Percentiles rank a stretch among this genome's conserved stretches.
phyloP scores from a whole-genome alignment of 805 yeast species.

The Komagataella ulmi region DNA sequence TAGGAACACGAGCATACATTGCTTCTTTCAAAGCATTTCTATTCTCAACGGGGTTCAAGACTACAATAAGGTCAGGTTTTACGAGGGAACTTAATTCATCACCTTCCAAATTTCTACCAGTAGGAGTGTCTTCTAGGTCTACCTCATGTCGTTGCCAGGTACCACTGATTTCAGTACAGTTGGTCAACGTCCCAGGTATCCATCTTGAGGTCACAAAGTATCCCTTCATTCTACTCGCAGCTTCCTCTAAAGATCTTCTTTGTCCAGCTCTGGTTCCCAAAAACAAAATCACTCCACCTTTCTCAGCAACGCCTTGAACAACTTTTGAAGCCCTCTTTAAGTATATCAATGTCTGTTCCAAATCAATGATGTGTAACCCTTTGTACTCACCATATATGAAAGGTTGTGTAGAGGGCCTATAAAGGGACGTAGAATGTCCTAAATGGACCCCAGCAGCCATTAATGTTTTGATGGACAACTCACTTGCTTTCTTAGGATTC shows the following conservation, averaged over 20 bases:
- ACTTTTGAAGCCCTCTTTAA: constrained; percentile 77
- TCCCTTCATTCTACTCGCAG: constrained; percentile 68
- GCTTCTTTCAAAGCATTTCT: constrained; percentile 75
- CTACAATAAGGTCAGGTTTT: constrained; percentile 80
- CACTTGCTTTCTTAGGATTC: constrained; percentile 41
- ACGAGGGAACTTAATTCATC: constrained; percentile 40
- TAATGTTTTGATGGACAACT: constrained; percentile 54
- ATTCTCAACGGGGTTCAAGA: constrained; percentile 82
- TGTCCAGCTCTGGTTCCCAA: constrained; percentile 81
- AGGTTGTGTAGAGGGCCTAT: constrained; percentile 76
- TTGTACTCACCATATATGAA: constrained; percentile 79
- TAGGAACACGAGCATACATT: constrained; percentile 70
- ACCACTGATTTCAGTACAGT: constrained; percentile 42
- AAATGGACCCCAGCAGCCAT: constrained; percentile 90
- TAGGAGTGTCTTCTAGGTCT: constrained; percentile 57
- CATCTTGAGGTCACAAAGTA: constrained; percentile 76
- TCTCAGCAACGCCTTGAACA: constrained; percentile 67
- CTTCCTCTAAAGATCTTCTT: constrained; percentile 57
- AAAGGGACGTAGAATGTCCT: constrained; percentile 76
- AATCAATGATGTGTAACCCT: constrained; percentile 84
- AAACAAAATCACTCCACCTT: constrained; percentile 71
- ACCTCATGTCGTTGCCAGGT: constrained; percentile 56
- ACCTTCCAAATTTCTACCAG: constrained; percentile 41
- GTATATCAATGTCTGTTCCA: constrained; percentile 66
- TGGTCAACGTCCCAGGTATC: constrained; percentile 93